Percentiles rank a stretch among this genome's conserved stretches.
Conservation (phyloP, 495 filamentous ascomycete species). For the Cercophora sp. region DNA sequence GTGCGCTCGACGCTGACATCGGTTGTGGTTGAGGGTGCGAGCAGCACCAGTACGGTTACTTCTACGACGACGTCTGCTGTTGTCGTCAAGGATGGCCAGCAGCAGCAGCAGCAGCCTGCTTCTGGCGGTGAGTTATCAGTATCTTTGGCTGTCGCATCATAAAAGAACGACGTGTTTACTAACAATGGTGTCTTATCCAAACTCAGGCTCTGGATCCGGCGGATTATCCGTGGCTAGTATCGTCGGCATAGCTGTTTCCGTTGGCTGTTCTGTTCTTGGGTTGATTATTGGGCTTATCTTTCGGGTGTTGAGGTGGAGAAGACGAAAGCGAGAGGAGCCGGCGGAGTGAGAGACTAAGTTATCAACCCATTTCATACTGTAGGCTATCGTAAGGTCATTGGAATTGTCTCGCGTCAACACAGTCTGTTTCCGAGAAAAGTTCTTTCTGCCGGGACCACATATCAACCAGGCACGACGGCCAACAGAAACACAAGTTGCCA, state of each 20-base stretch:
- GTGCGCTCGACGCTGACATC: conserved; percentile 10
- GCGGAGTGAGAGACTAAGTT: too few species aligned
- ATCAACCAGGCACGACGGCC: too few species aligned
- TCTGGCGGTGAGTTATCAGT: not conserved
- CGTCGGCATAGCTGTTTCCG: not conserved
- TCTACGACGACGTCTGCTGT: conserved; percentile 6
- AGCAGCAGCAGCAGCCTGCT: not conserved
- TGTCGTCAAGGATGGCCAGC: not conserved
- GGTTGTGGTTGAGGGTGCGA: conserved; percentile 3
- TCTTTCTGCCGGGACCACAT: too few species aligned
- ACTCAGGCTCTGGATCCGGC: not conserved
- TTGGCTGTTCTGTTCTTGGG: not conserved
- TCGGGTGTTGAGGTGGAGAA: not conserved
- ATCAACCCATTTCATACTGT: too few species aligned
- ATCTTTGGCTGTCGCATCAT: not conserved
- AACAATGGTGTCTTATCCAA: not conserved
- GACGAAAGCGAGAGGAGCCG: not conserved
- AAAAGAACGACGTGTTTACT: too few species aligned
- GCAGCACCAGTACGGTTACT: conserved; percentile 7
- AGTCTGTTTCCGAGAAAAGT: too few species aligned
- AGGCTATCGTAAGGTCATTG: too few species aligned
- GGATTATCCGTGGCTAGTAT: not conserved
- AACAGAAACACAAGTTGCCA: too few species aligned
- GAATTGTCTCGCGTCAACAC: too few species aligned
- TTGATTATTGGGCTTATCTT: not conserved